Conservation (phyloP, 2,329 filamentous ascomycete genomes). For the Didymosphaeria variabile region DNA sequence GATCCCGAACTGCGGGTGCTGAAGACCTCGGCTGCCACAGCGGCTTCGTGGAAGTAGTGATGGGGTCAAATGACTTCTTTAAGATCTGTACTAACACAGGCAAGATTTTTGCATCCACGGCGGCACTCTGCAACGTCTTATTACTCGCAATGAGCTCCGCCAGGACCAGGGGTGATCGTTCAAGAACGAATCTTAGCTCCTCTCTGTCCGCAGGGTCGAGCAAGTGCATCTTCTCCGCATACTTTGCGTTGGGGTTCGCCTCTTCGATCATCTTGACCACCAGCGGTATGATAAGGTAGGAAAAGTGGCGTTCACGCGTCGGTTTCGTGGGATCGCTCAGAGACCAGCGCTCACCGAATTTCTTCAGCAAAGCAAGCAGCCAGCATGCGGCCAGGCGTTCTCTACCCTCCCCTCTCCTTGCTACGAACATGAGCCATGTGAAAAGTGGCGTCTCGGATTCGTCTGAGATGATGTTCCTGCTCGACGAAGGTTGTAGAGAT, state of each 20-base stretch:
- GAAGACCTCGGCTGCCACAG: constrained; percentile 63
- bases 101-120: constrained; percentile 74
- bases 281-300: constrained; percentile 57
- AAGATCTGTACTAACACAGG: constrained; percentile 70
- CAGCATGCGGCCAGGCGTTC: constrained; percentile 54
- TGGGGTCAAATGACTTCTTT: constrained; percentile 71
- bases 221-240: constrained; percentile 31
- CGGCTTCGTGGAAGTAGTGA: constrained; percentile 57
- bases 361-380: constrained; percentile 49
- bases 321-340: constrained; percentile 48
- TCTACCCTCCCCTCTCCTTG: constrained; percentile 51
- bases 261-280: constrained; percentile 59
- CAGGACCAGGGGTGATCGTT: constrained; percentile 75
- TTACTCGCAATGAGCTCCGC: constrained; percentile 82
- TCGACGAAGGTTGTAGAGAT: constrained; percentile 35
- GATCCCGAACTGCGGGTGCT: constrained; percentile 34
- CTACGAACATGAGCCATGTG: constrained; percentile 58
- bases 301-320: constrained; percentile 54
- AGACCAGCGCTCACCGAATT: constrained; percentile 47
- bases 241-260: constrained; percentile 35
- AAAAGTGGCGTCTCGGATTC: constrained; percentile 58
- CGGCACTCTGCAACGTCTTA: constrained; percentile 80
- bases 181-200: constrained; percentile 41
- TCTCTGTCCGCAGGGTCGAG: constrained; percentile 58
- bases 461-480: constrained; percentile 45